A percentile compares a stretch with the other conserved stretches of the same genome.
Evolutionary conservation across 352 stramenopile species (phyloP).

Genomic region (Phytophthora sojae): DNA sequence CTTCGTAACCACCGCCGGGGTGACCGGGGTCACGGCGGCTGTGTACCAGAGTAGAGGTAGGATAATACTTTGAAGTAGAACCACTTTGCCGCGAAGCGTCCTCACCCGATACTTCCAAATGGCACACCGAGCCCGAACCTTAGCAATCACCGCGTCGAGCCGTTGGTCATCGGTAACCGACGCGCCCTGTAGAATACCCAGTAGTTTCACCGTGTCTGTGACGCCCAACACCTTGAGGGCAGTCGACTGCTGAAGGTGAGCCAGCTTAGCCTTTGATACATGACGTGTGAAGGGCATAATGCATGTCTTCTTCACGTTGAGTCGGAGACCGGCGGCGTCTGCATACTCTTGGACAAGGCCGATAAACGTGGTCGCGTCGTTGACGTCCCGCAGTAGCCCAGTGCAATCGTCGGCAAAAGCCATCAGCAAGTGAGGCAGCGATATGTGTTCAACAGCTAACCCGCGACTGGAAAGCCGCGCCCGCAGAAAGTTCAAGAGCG

Average conservation of each 20-base stretch:
- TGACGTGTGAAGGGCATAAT: slow-evolving; percentile 18
- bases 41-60: slow-evolving; percentile 12
- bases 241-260: not conserved
- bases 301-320: slow-evolving; percentile 23
- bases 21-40: not conserved
- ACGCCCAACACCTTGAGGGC: not conserved
- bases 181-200: slow-evolving; percentile 5
- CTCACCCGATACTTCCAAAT: slow-evolving; percentile 10
- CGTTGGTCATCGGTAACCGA: not conserved
- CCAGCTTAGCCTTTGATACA: not conserved
- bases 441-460: not conserved
- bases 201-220: not conserved
- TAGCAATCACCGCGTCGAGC: not conserved
- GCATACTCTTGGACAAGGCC: slow-evolving; percentile 13
- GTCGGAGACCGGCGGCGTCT: slow-evolving; percentile 1
- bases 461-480: not conserved
- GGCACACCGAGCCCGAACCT: slow-evolving; percentile 3
- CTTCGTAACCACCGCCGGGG: not conserved
- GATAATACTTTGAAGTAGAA: slow-evolving; percentile 6
- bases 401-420: slow-evolving; percentile 25
- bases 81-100: slow-evolving; percentile 5
- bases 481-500: slow-evolving; percentile 22
- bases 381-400: slow-evolving; percentile 1
- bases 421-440: not conserved
- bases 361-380: slow-evolving; percentile 8